Evolutionary conservation across 768 basidiomycete species (phyloP).

Genomic region (Hydnomerulius pinastri): DNA sequence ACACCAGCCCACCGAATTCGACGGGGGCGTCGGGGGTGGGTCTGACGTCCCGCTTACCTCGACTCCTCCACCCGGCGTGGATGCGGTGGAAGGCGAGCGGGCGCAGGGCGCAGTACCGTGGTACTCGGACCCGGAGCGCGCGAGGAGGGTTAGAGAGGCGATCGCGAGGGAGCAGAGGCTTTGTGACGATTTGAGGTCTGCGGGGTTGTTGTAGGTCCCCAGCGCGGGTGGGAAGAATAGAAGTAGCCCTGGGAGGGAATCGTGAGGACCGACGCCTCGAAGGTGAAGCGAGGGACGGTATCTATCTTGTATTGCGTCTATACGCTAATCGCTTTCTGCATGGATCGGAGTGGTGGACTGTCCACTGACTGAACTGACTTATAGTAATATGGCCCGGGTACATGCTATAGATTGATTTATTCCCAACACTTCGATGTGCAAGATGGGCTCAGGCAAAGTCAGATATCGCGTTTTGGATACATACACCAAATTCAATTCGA

Average conservation of each 20-base stretch:
- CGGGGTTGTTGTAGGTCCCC: conserved; percentile 56
- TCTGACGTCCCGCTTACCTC: conserved; percentile 14
- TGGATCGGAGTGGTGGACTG: conserved; percentile 9
- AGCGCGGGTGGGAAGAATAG: too few species aligned
- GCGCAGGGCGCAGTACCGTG: conserved; percentile 32
- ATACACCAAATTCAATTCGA: background rate
- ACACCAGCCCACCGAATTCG: conserved; percentile 13
- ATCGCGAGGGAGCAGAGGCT: conserved; percentile 57
- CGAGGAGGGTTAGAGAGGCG: conserved; percentile 45
- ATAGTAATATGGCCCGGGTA: background rate
- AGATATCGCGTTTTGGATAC: too few species aligned
- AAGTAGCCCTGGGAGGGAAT: too few species aligned
- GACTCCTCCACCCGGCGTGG: too few species aligned
- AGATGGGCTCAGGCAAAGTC: too few species aligned
- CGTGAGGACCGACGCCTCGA: background rate
- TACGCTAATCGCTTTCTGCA: conserved; percentile 19
- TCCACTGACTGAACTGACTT: background rate
- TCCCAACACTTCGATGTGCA: background rate
- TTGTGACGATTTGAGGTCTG: conserved; percentile 59
- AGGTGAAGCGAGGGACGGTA: background rate
- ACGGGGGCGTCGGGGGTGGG: conserved; percentile 4
- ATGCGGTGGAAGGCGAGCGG: too few species aligned
- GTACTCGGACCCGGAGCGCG: conserved; percentile 46
- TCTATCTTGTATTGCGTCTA: conserved; percentile 15
- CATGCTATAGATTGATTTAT: conserved; percentile 5